Conservation (phyloP, 352 stramenopile species). For the Globisporangium nodosum region DNA sequence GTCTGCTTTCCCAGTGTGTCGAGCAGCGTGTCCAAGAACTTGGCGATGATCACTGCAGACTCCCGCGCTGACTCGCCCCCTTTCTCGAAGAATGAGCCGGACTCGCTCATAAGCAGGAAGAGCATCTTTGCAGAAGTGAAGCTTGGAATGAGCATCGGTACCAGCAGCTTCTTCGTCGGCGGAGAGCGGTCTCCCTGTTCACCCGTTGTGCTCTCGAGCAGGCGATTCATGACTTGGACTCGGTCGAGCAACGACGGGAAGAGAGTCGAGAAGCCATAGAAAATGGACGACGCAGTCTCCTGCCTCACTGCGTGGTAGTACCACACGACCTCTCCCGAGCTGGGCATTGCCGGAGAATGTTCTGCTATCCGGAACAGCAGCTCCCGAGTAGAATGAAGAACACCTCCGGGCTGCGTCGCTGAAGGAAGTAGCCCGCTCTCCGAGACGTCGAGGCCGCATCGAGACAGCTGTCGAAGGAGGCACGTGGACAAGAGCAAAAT, state of each 20-base stretch:
- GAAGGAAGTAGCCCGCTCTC: slow-evolving; percentile 41
- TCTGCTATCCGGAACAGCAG: slow-evolving; percentile 72
- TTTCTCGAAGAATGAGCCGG: slow-evolving; percentile 18
- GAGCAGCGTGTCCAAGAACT: slow-evolving; percentile 60
- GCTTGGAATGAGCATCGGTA: slow-evolving; percentile 79
- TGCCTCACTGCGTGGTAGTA: slow-evolving; percentile 79
- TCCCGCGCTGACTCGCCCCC: slow-evolving; percentile 10
- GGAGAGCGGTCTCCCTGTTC: slow-evolving; percentile 18
- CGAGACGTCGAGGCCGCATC: slow-evolving; percentile 53
- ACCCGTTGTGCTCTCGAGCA: slow-evolving; percentile 39
- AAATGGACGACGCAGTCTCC: slow-evolving; percentile 70
- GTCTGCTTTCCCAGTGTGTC: slow-evolving; percentile 42
- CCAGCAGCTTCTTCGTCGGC: slow-evolving; percentile 50
- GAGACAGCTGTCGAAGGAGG: slow-evolving; percentile 43
- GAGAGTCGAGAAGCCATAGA: slow-evolving; percentile 72
- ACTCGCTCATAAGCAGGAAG: slow-evolving; percentile 73
- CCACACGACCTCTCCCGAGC: slow-evolving; percentile 43
- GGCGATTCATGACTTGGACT: slow-evolving; percentile 73
- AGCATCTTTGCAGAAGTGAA: slow-evolving; percentile 83
- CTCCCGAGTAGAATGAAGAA: slow-evolving; percentile 50
- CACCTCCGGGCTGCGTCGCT: slow-evolving; percentile 32
- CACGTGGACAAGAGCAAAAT: background rate
- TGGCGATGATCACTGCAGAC: slow-evolving; percentile 16
- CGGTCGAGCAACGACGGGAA: slow-evolving; percentile 78
- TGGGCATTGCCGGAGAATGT: slow-evolving; percentile 21